Percentiles rank a stretch among this genome's conserved stretches.
These are phyloP conservation scores for Gracilaria domingensis DNA, from an alignment of 23 red algal species.

Conservation along the genomic window DNA sequence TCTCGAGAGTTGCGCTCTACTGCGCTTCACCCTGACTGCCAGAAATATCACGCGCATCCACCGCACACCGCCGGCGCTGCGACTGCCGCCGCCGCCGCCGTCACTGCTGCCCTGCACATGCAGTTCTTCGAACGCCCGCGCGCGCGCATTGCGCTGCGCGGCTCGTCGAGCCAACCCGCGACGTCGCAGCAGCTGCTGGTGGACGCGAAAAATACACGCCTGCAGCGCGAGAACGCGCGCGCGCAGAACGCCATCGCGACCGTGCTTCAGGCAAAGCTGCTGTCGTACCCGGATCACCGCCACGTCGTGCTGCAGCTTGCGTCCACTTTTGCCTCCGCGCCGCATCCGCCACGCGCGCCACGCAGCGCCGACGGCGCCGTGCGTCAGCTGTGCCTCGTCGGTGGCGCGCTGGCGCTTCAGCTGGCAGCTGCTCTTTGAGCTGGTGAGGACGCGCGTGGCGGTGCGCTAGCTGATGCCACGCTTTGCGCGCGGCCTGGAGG, in stretches of 20 bases:
- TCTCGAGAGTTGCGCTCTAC: too few relatives aligned
- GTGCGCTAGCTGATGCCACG: background rate
- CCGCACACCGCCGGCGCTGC: too few relatives aligned
- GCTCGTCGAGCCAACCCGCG: conserved; percentile 46
- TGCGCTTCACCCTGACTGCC: too few relatives aligned
- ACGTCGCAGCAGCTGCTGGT: conserved; percentile 57
- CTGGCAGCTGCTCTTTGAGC: too few relatives aligned
- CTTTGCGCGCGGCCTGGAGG: conserved; percentile 2
- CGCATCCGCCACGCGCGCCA: background rate
- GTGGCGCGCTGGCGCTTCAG: background rate
- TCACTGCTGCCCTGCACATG: conserved; percentile 36
- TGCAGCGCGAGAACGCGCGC: conserved; percentile 15
- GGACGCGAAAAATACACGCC: conserved; percentile 32
- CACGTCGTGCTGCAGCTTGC: too few relatives aligned
- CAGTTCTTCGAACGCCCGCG: conserved; percentile 70
- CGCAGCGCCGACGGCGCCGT: too few relatives aligned
- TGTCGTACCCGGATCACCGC: background rate
- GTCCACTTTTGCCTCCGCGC: background rate
- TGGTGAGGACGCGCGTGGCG: too few relatives aligned
- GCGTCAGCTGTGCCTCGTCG: background rate
- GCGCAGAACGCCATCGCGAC: conserved; percentile 29
- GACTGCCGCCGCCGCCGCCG: too few relatives aligned
- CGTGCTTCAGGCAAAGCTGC: conserved; percentile 18
- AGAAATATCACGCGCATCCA: too few relatives aligned
- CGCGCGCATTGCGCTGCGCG: conserved; percentile 42